A percentile compares a stretch with the other conserved stretches of the same genome.
Conservation (phyloP, 805 yeast species). For the Huiozyma naganishii region DNA sequence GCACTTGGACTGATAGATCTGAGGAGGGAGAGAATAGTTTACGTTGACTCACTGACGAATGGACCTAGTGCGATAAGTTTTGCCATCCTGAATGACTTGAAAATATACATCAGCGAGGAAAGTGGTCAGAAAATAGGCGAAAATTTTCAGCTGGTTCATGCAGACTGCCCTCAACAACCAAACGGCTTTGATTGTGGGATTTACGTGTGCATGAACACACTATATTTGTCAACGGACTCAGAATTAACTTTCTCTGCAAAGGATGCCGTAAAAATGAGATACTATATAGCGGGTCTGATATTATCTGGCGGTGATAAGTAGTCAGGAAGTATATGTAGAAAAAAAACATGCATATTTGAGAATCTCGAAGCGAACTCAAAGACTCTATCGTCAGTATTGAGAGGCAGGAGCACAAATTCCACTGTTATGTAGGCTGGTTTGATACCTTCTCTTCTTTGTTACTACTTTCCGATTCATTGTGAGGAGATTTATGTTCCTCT, state of each 20-base stretch:
- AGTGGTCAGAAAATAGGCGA: constrained; percentile 34
- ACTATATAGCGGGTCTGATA: constrained; percentile 29
- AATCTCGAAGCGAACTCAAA: no score
- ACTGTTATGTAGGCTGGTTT: no score
- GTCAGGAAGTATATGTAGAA: no score
- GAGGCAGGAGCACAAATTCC: no score
- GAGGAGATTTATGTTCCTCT: no score
- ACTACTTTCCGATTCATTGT: no score
- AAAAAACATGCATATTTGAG: no score
- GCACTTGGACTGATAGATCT: constrained; percentile 74
- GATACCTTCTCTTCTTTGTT: no score
- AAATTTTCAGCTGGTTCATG: constrained; percentile 25
- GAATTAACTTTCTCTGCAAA: constrained; percentile 47
- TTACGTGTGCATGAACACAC: constrained; percentile 71
- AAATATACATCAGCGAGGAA: constrained; percentile 59
- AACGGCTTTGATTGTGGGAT: constrained; percentile 96
- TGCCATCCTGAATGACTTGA: constrained; percentile 36
- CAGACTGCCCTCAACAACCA: constrained; percentile 67
- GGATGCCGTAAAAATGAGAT: constrained; percentile 60
- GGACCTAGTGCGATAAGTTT: constrained; percentile 30
- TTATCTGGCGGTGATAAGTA: background rate
- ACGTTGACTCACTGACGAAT: constrained; percentile 60
- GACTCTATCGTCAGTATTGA: no score
- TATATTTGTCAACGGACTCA: constrained; percentile 42
- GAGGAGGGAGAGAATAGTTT: constrained; percentile 43